These are phyloP conservation scores for Lasiosphaeria ovina DNA, from an alignment of 495 filamentous ascomycete species.

Conservation along the genomic window DNA sequence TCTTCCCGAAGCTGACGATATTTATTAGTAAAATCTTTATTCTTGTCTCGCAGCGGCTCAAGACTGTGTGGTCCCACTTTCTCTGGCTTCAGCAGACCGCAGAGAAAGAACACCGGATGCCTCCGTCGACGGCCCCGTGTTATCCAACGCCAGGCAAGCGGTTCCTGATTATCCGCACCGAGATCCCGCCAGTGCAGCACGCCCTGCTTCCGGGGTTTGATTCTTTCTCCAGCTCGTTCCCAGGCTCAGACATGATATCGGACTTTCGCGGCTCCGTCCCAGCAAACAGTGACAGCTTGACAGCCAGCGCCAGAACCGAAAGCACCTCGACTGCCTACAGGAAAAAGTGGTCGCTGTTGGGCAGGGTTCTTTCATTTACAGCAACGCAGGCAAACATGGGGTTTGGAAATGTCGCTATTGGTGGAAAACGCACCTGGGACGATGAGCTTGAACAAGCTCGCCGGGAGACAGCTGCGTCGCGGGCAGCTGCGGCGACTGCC, in stretches of 20 bases:
- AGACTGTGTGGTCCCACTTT: conserved; percentile 76
- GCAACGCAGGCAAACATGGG: conserved; percentile 22
- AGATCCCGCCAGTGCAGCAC: conserved; percentile 59
- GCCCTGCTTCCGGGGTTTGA: conserved; percentile 43
- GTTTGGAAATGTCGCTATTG: neutral
- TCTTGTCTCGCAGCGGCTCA: conserved; percentile 65
- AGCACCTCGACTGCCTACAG: conserved; percentile 41
- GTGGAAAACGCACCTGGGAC: conserved; percentile 30
- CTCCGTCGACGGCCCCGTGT: conserved; percentile 76
- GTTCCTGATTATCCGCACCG: conserved; percentile 88
- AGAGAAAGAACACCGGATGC: conserved; percentile 50
- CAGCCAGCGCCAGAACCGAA: conserved; percentile 12
- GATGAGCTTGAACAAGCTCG: conserved; percentile 45
- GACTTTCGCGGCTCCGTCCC: conserved; percentile 17
- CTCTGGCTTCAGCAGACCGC: conserved; percentile 67
- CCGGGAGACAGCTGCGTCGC: conserved; percentile 41
- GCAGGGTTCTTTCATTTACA: conserved; percentile 61
- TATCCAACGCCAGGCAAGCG: conserved; percentile 87
- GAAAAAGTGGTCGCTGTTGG: conserved; percentile 67
- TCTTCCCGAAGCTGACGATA: conserved; percentile 2
- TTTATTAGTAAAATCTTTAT: conserved; percentile 62
- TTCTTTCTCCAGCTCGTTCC: conserved; percentile 28
- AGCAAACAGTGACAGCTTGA: conserved; percentile 1
- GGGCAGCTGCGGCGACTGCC: conserved; percentile 21
- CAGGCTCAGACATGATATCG: conserved; percentile 4